These are phyloP conservation scores for Aureobasidium sp. DNA, from an alignment of 2,329 filamentous ascomycete species.

Conservation along the genomic window DNA sequence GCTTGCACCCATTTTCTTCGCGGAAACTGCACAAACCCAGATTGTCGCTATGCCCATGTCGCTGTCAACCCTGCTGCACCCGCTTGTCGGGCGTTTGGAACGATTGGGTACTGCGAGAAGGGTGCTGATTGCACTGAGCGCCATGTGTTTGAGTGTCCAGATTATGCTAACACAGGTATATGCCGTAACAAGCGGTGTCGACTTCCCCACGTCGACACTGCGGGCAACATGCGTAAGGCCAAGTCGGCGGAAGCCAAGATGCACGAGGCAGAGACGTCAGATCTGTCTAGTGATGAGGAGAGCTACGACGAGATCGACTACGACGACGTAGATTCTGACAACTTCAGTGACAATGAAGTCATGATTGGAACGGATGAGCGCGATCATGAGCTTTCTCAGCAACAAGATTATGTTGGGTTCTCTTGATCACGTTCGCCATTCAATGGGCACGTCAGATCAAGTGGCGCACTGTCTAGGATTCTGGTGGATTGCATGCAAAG, in stretches of 20 bases:
- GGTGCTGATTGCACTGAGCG: conserved; percentile 70
- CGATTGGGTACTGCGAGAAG: conserved; percentile 81
- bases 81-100: conserved; percentile 79
- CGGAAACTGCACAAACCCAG: conserved; percentile 79
- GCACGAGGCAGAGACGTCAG: conserved; percentile 34
- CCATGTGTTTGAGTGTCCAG: conserved; percentile 88
- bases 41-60: conserved; percentile 83
- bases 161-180: conserved; percentile 83
- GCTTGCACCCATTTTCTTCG: conserved; percentile 85
- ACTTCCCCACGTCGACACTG: conserved; percentile 79
- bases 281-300: conserved; percentile 73
- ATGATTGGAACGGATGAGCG: conserved; percentile 30
- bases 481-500: background rate
- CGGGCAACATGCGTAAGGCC: conserved; percentile 65
- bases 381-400: conserved; percentile 43
- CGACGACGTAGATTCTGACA: conserved; percentile 73
- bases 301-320: conserved; percentile 57
- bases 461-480: background rate
- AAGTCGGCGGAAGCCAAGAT: conserved; percentile 36
- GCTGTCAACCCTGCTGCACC: conserved; percentile 67
- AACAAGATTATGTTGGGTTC: conserved; percentile 49
- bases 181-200: conserved; percentile 74
- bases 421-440: conserved; percentile 19
- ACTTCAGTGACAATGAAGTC: conserved; percentile 38
- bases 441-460: background rate